phyloP scores from a whole-genome alignment of 2,329 filamentous ascomycete species.

The Alternaria burnsii region DNA sequence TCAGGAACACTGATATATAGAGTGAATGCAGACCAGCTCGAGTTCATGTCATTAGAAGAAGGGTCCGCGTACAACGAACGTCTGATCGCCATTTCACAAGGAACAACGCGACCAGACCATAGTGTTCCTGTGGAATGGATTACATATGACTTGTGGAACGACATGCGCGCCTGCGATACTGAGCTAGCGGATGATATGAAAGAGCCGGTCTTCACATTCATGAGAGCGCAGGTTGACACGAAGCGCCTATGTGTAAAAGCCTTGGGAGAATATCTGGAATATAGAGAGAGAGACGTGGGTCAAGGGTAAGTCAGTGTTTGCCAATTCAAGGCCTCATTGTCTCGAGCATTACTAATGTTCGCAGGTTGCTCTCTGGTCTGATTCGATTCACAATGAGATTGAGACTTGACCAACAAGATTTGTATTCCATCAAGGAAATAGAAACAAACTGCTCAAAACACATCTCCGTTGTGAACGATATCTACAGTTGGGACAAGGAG shows the following conservation, averaged over 20 bases:
- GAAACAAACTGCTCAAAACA: slow-evolving; percentile 52
- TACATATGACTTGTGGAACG: slow-evolving; percentile 52
- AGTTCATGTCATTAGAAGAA: slow-evolving; percentile 54
- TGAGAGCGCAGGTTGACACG: slow-evolving; percentile 53
- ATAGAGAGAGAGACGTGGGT: background rate
- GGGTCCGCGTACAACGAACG: slow-evolving; percentile 51
- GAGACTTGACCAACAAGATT: slow-evolving; percentile 27
- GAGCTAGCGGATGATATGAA: slow-evolving; percentile 51
- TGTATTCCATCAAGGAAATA: slow-evolving; percentile 28
- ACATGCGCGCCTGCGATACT: slow-evolving; percentile 50
- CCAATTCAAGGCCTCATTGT: background rate
- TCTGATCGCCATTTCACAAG: slow-evolving; percentile 49
- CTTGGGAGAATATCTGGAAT: slow-evolving; percentile 22
- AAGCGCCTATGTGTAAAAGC: slow-evolving; percentile 23
- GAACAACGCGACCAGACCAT: slow-evolving; percentile 43
- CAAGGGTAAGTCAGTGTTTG: slow-evolving; percentile 21
- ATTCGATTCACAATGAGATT: background rate
- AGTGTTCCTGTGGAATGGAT: slow-evolving; percentile 51
- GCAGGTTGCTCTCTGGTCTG: background rate
- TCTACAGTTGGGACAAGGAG: slow-evolving; percentile 56
- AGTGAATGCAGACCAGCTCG: slow-evolving; percentile 37
- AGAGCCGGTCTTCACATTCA: slow-evolving; percentile 52
- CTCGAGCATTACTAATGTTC: background rate
- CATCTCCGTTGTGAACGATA: slow-evolving; percentile 55
- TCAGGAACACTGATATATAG: background rate